Conservation (phyloP, 2,329 filamentous ascomycete species). For the Setomelanomma holmii region DNA sequence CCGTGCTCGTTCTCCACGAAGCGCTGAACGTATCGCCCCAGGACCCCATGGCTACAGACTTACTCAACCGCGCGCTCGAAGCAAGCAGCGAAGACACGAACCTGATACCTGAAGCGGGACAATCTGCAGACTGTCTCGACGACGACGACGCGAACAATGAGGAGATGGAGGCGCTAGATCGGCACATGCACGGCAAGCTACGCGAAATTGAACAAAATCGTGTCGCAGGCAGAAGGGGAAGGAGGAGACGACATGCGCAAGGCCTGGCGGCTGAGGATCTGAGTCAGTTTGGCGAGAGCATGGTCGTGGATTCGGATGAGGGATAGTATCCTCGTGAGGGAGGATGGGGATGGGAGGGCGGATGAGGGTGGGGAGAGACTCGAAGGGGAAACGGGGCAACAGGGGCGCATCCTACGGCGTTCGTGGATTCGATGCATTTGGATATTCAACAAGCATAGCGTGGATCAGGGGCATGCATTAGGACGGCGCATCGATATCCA, state of each 20-base stretch:
- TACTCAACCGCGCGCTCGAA: slow-evolving; percentile 71
- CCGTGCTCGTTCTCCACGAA: slow-evolving; percentile 83
- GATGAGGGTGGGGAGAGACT: not conserved
- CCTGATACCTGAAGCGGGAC: not conserved
- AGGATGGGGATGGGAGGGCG: not conserved
- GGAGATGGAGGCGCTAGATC: slow-evolving; percentile 61
- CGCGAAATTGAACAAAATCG: slow-evolving; percentile 54
- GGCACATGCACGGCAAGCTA: slow-evolving; percentile 59
- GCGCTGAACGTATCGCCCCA: slow-evolving; percentile 80
- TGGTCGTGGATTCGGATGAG: slow-evolving; percentile 65
- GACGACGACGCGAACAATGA: slow-evolving; percentile 28
- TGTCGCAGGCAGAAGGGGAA: slow-evolving; percentile 64
- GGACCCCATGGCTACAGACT: slow-evolving; percentile 80
- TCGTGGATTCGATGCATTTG: no score
- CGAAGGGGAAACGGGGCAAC: no score
- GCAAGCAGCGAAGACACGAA: slow-evolving; percentile 48
- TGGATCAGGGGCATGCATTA: no score
- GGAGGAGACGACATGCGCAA: slow-evolving; percentile 53
- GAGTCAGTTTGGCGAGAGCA: slow-evolving; percentile 54
- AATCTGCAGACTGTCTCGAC: slow-evolving; percentile 3
- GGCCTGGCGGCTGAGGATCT: slow-evolving; percentile 52
- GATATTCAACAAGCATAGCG: no score
- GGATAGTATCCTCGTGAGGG: slow-evolving; percentile 1
- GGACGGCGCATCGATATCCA: no score
- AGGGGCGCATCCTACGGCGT: no score